Evolutionary conservation across 2,329 filamentous ascomycete species (phyloP).

Genomic region (Ascosphaera acerosa): DNA sequence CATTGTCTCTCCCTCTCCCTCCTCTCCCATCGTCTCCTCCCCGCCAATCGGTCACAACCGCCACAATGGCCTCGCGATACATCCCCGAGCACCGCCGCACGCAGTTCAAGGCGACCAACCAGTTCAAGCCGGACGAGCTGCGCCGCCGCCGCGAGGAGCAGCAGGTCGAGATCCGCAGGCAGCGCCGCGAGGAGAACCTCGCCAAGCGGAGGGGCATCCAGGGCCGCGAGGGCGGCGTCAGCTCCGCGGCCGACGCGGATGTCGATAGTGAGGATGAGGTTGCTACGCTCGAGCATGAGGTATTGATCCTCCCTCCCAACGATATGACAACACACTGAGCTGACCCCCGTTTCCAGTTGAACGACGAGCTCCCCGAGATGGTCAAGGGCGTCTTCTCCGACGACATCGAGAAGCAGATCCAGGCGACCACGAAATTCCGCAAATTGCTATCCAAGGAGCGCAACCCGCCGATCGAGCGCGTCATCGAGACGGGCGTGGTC

Average conservation of each 20-base stretch:
- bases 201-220: constrained; percentile 93
- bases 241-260: constrained; percentile 46
- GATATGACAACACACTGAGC: background rate
- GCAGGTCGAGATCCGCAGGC: constrained; percentile 96
- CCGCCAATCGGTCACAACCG: constrained; percentile 9
- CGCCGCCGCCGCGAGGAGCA: constrained; percentile 95
- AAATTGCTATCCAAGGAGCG: constrained; percentile 97
- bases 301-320: no score
- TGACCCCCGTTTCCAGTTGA: constrained; percentile 44
- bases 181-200: constrained; percentile 95
- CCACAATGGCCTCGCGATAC: constrained; percentile 87
- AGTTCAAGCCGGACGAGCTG: constrained; percentile 97
- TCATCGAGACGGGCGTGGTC: constrained; percentile 97
- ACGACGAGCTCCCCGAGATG: constrained; percentile 96
- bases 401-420: constrained; percentile 91
- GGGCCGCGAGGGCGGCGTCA: constrained; percentile 41
- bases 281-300: constrained; percentile 84
- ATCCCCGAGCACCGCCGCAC: constrained; percentile 98
- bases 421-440: constrained; percentile 92
- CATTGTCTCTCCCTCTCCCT: no score
- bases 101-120: constrained; percentile 98
- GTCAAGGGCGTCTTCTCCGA: constrained; percentile 95
- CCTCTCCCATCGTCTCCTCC: no score
- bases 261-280: constrained; percentile 96
- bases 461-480: constrained; percentile 95